phyloP scores from a whole-genome alignment of 2,329 filamentous ascomycete genomes.

The Fusarium multiceps region DNA sequence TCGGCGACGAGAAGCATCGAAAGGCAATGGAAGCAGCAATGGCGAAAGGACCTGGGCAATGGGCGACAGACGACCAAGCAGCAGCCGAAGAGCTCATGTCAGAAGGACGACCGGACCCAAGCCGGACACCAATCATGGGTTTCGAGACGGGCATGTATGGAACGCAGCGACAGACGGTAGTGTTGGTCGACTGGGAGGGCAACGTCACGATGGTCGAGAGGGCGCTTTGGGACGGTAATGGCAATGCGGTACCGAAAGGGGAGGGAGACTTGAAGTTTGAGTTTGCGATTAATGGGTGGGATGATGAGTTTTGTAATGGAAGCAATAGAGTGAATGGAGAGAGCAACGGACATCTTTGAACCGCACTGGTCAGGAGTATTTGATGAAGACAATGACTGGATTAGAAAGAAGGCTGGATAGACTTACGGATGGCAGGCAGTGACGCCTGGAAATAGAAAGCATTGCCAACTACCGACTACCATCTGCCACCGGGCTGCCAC shows the following conservation, averaged over 20 bases:
- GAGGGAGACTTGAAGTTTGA: constrained; percentile 66
- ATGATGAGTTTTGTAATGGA: constrained; percentile 41
- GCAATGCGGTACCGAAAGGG: constrained; percentile 64
- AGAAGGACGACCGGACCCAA: constrained; percentile 54
- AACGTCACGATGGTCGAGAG: constrained; percentile 70
- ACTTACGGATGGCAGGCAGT: background rate
- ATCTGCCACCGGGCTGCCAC: no score
- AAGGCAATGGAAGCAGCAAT: constrained; percentile 58
- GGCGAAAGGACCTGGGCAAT: constrained; percentile 52
- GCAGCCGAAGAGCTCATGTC: constrained; percentile 52
- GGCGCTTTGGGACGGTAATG: constrained; percentile 68
- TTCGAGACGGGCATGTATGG: constrained; percentile 72
- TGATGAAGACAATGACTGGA: background rate
- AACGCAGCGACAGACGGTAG: constrained; percentile 72
- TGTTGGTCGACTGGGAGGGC: constrained; percentile 72
- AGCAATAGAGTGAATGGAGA: constrained; percentile 8
- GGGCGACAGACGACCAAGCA: constrained; percentile 54
- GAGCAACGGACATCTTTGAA: constrained; percentile 8
- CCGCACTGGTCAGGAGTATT: background rate
- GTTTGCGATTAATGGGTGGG: constrained; percentile 68
- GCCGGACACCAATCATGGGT: constrained; percentile 49
- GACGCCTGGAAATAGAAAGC: constrained; percentile 5
- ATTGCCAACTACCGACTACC: background rate
- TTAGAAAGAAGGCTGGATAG: background rate
- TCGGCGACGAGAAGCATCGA: constrained; percentile 62